Percentiles rank a stretch among this genome's conserved stretches.
Conservation (phyloP, 768 basidiomycete genomes). For the Scleroderma citrinum region DNA sequence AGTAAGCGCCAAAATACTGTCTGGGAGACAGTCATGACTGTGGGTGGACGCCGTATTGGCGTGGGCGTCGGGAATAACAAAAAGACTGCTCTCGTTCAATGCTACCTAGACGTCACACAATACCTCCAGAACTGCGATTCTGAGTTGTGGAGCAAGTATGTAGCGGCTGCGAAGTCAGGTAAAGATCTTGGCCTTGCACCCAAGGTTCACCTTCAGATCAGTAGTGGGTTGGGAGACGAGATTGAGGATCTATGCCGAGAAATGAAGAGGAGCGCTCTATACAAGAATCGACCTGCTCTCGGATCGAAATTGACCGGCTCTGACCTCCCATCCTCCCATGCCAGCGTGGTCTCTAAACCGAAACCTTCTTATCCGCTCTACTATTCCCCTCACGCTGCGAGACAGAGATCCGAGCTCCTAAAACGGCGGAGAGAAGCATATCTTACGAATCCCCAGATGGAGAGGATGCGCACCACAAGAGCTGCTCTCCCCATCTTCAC, state of each 20-base stretch:
- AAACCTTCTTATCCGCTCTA: slow-evolving; percentile 20
- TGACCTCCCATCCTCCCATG: slow-evolving; percentile 1
- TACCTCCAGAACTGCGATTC: slow-evolving; percentile 85
- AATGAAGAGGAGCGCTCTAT: slow-evolving; percentile 57
- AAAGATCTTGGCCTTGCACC: slow-evolving; percentile 69
- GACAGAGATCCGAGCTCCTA: slow-evolving; percentile 56
- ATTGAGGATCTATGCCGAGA: slow-evolving; percentile 67
- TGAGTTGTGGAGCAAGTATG: slow-evolving; percentile 70
- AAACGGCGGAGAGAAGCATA: slow-evolving; percentile 51
- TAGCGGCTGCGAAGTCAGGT: slow-evolving; percentile 54
- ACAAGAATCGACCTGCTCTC: slow-evolving; percentile 52
- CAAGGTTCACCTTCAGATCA: slow-evolving; percentile 60
- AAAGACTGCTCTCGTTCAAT: slow-evolving; percentile 63
- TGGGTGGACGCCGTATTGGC: slow-evolving; percentile 77
- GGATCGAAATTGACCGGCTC: slow-evolving; percentile 12
- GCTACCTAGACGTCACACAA: slow-evolving; percentile 82
- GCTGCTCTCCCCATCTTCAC: slow-evolving; percentile 70
- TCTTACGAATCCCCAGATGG: slow-evolving; percentile 50
- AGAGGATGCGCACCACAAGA: slow-evolving; percentile 63
- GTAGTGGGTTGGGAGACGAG: slow-evolving; percentile 56
- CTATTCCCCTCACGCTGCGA: slow-evolving; percentile 26
- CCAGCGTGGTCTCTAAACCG: slow-evolving; percentile 3
- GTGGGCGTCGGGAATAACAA: slow-evolving; percentile 65
- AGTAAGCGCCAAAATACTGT: slow-evolving; percentile 16
- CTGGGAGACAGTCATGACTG: slow-evolving; percentile 75